These are phyloP conservation scores for Singerocomus rubriflavus DNA, from an alignment of 1,284 basidiomycete genomes.

Conservation along the genomic window DNA sequence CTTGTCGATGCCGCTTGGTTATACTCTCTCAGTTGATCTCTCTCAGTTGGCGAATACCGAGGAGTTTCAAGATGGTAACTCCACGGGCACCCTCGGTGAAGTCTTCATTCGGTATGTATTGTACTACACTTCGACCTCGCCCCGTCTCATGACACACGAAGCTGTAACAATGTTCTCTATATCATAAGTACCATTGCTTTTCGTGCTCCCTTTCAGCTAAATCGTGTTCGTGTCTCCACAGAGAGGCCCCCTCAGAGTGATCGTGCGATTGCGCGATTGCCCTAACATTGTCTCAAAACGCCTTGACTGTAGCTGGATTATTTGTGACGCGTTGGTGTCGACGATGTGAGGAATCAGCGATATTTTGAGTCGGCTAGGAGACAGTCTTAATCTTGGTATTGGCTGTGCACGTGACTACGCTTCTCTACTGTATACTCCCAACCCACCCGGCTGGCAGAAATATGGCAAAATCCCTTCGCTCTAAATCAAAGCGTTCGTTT, in stretches of 20 bases:
- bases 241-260: constrained; percentile 60
- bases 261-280: not conserved
- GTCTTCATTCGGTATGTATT: constrained; percentile 89
- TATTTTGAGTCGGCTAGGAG: no score
- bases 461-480: constrained; percentile 90
- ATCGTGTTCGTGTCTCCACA: constrained; percentile 42
- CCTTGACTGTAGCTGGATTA: constrained; percentile 4
- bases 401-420: constrained; percentile 14
- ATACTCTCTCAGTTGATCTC: not conserved
- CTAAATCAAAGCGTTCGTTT: constrained; percentile 84
- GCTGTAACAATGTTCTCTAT: constrained; percentile 91
- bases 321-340: constrained; percentile 11
- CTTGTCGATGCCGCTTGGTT: not conserved
- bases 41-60: constrained; percentile 85
- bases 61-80: constrained; percentile 95
- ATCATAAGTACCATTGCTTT: constrained; percentile 65
- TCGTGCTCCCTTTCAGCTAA: constrained; percentile 27
- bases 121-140: not conserved
- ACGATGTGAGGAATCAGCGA: constrained; percentile 4
- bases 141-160: constrained; percentile 22
- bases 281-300: not conserved
- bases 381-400: not conserved
- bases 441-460: not conserved
- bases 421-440: not conserved
- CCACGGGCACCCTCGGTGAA: constrained; percentile 94